phyloP scores from a whole-genome alignment of 2,329 filamentous ascomycete species.

The Exophiala phaeomuriformis region DNA sequence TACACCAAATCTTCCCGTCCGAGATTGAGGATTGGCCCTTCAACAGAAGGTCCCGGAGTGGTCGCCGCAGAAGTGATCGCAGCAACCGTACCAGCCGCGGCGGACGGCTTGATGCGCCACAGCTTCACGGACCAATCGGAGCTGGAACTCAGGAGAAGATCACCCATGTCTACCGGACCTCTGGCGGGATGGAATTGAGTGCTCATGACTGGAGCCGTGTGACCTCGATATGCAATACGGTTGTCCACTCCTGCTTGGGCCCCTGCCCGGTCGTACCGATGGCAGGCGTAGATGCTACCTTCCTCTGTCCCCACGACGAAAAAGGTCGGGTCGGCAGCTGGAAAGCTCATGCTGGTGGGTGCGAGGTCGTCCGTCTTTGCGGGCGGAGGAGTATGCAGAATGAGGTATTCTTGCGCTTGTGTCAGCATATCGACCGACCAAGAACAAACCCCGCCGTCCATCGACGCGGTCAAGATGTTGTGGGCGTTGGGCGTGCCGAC shows the following conservation, averaged over 20 bases:
- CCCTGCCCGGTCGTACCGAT: slow-evolving; percentile 92
- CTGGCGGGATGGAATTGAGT: slow-evolving; percentile 90
- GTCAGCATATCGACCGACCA: slow-evolving; percentile 98
- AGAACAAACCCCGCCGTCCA: slow-evolving; percentile 90
- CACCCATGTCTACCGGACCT: slow-evolving; percentile 87
- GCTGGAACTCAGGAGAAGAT: slow-evolving; percentile 83
- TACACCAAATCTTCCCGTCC: slow-evolving; percentile 94
- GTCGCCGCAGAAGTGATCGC: slow-evolving; percentile 36
- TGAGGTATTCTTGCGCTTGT: slow-evolving; percentile 88
- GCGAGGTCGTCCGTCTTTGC: slow-evolving; percentile 91
- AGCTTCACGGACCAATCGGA: slow-evolving; percentile 97
- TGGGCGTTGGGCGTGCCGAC: slow-evolving; percentile 98
- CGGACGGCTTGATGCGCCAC: slow-evolving; percentile 71
- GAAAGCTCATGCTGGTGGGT: slow-evolving; percentile 90
- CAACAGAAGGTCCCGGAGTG: slow-evolving; percentile 38
- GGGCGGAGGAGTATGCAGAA: slow-evolving; percentile 75
- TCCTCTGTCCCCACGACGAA: slow-evolving; percentile 97
- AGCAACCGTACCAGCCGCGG: slow-evolving; percentile 38
- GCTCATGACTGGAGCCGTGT: slow-evolving; percentile 90
- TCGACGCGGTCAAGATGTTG: slow-evolving; percentile 95
- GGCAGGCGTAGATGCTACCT: slow-evolving; percentile 91
- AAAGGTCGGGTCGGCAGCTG: slow-evolving; percentile 89
- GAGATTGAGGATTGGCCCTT: slow-evolving; percentile 77
- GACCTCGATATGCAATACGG: slow-evolving; percentile 78
- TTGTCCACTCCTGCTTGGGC: slow-evolving; percentile 93